phyloP scores from a whole-genome alignment of 2,329 filamentous ascomycete species.

The Aspergillus fischeri region DNA sequence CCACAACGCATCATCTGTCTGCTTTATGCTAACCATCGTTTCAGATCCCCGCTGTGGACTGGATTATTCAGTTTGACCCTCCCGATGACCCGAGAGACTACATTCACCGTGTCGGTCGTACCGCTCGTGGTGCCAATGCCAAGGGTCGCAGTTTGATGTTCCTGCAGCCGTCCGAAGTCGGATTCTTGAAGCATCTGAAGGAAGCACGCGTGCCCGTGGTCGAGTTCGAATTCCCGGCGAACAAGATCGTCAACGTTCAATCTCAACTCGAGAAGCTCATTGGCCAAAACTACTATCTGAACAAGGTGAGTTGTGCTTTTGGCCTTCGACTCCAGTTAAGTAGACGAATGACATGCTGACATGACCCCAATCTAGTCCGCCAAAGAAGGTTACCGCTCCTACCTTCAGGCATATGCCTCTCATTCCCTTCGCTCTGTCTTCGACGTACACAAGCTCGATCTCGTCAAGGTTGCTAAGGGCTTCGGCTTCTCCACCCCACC shows the following conservation, averaged over 20 bases:
- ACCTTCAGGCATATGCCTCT: slow-evolving; percentile 90
- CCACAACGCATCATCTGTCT: not conserved
- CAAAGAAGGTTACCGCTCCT: slow-evolving; percentile 76
- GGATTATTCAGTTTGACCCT: slow-evolving; percentile 93
- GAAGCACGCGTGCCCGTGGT: slow-evolving; percentile 88
- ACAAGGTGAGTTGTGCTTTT: slow-evolving; percentile 58
- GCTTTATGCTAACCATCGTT: slow-evolving; percentile 14
- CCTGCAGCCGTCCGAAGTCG: slow-evolving; percentile 84
- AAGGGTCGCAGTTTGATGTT: slow-evolving; percentile 91
- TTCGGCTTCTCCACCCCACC: slow-evolving; percentile 78
- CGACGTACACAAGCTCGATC: slow-evolving; percentile 75
- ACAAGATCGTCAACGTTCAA: slow-evolving; percentile 88
- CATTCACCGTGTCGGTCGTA: slow-evolving; percentile 94
- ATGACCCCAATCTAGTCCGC: slow-evolving; percentile 46
- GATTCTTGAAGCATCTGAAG: slow-evolving; percentile 87
- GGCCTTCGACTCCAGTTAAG: not conserved
- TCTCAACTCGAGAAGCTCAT: slow-evolving; percentile 92
- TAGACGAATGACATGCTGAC: not conserved
- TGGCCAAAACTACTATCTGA: slow-evolving; percentile 91
- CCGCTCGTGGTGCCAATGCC: slow-evolving; percentile 75
- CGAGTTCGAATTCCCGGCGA: slow-evolving; percentile 90
- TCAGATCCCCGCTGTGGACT: slow-evolving; percentile 87
- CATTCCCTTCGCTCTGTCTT: slow-evolving; percentile 81
- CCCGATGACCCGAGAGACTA: slow-evolving; percentile 88
- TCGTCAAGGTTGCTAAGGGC: slow-evolving; percentile 77